A percentile compares a stretch with the other conserved stretches of the same genome.
Evolutionary conservation across 2,329 filamentous ascomycete species (phyloP).

Genomic region (Bipolaris sorokiniana): DNA sequence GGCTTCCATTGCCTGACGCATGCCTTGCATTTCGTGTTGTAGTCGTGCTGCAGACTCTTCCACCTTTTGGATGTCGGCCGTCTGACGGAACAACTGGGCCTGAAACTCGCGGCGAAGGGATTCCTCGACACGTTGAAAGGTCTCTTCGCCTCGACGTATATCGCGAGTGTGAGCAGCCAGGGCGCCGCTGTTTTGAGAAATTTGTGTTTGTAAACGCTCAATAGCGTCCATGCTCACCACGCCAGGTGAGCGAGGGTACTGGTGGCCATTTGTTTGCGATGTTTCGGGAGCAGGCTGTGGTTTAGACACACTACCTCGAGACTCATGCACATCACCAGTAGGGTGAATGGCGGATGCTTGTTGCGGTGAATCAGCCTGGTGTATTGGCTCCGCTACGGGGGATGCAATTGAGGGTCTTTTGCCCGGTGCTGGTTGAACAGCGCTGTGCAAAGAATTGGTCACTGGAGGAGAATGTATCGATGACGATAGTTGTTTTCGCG

Average conservation of each 20-base stretch:
- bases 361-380: slow-evolving; percentile 19
- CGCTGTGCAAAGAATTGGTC: slow-evolving; percentile 16
- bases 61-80: slow-evolving; percentile 47
- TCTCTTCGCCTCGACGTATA: slow-evolving; percentile 37
- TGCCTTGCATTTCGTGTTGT: slow-evolving; percentile 50
- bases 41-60: slow-evolving; percentile 50
- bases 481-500: slow-evolving; percentile 23
- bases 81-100: slow-evolving; percentile 36
- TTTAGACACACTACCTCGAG: slow-evolving; percentile 21
- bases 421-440: slow-evolving; percentile 27
- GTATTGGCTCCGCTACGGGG: slow-evolving; percentile 23
- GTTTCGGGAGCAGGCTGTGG: slow-evolving; percentile 20
- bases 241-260: slow-evolving; percentile 37
- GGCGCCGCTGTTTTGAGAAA: slow-evolving; percentile 53
- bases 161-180: slow-evolving; percentile 44
- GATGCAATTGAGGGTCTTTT: slow-evolving; percentile 23
- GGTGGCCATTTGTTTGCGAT: slow-evolving; percentile 34
- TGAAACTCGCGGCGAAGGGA: slow-evolving; percentile 49
- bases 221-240: slow-evolving; percentile 50
- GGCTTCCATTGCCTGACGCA: slow-evolving; percentile 47
- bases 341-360: slow-evolving; percentile 21
- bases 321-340: slow-evolving; percentile 22
- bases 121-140: slow-evolving; percentile 40
- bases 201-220: slow-evolving; percentile 56
- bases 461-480: slow-evolving; percentile 27